Evolutionary conservation across 495 filamentous ascomycete genomes (phyloP).

Genomic region (Hypoxylon lenormandii): DNA sequence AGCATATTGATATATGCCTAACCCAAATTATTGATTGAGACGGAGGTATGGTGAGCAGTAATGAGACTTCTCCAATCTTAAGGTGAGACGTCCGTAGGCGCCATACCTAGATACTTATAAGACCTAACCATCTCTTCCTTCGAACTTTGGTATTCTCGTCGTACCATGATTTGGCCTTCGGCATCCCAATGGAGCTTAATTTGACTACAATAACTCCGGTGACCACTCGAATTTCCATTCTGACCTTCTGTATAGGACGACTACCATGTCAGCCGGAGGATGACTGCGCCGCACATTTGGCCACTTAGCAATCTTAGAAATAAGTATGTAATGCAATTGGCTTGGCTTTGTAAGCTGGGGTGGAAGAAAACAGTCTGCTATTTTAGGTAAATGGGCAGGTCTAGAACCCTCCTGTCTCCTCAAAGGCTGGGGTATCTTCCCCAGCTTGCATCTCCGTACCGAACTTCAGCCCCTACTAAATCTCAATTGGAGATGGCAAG

Average conservation of each 20-base stretch:
- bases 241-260: background rate
- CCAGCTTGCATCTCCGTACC: background rate
- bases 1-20: constrained; percentile 27
- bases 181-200: background rate
- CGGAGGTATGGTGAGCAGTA: too few relatives aligned
- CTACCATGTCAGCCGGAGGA: constrained; percentile 14
- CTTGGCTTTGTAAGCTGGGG: background rate
- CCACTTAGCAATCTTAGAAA: background rate
- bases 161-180: background rate
- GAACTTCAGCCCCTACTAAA: background rate
- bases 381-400: background rate
- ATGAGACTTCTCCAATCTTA: too few relatives aligned
- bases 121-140: too few relatives aligned
- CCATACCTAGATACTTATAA: too few relatives aligned
- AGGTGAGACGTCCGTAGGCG: too few relatives aligned
- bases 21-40: background rate
- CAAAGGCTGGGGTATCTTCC: constrained; percentile 4
- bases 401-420: background rate
- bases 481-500: background rate
- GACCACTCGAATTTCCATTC: background rate
- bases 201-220: background rate
- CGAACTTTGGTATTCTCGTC: too few relatives aligned
- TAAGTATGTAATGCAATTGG: background rate
- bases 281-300: constrained; percentile 11
- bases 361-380: background rate